These are phyloP conservation scores for Leccinum griseonigrum DNA, from an alignment of 1,284 basidiomycete genomes.

Conservation along the genomic window DNA sequence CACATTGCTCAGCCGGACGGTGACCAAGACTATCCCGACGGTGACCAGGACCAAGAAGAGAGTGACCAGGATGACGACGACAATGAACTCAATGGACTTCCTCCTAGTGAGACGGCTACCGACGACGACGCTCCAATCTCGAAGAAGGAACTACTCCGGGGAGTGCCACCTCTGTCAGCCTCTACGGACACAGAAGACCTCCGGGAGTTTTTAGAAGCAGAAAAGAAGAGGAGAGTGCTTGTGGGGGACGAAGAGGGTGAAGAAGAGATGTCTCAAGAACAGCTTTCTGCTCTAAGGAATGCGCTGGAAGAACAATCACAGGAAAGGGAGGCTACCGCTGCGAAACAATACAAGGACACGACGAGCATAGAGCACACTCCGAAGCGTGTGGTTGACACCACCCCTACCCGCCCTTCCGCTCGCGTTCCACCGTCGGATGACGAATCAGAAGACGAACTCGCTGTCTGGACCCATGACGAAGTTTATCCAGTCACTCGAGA, in stretches of 20 bases:
- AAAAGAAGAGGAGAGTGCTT: constrained; percentile 46
- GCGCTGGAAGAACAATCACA: constrained; percentile 15
- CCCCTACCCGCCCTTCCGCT: constrained; percentile 18
- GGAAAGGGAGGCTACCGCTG: constrained; percentile 24
- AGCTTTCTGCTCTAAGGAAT: constrained; percentile 14
- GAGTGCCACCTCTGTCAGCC: constrained; percentile 47
- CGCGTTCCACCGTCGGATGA: constrained; percentile 16
- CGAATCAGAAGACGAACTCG: constrained; percentile 48
- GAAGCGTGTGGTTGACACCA: constrained; percentile 22
- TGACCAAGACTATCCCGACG: constrained; percentile 30
- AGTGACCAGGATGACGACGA: constrained; percentile 34
- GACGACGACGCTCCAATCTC: constrained; percentile 32
- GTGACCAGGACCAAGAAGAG: constrained; percentile 29
- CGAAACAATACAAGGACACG: constrained; percentile 4
- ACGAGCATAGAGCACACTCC: constrained; percentile 23
- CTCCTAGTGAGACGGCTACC: constrained; percentile 21
- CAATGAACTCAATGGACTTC: constrained; percentile 21
- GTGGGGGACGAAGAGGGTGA: constrained; percentile 43
- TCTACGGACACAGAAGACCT: constrained; percentile 56
- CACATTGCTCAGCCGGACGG: constrained; percentile 44
- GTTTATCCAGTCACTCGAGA: constrained; percentile 23
- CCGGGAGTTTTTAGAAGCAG: constrained; percentile 62
- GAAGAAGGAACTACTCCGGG: constrained; percentile 29
- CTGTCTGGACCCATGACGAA: constrained; percentile 40
- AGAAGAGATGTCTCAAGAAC: constrained; percentile 24